A percentile compares a stretch with the other conserved stretches of the same genome.
Conservation (phyloP, 2,329 filamentous ascomycete species). For the Clonostachys rhizophaga region DNA sequence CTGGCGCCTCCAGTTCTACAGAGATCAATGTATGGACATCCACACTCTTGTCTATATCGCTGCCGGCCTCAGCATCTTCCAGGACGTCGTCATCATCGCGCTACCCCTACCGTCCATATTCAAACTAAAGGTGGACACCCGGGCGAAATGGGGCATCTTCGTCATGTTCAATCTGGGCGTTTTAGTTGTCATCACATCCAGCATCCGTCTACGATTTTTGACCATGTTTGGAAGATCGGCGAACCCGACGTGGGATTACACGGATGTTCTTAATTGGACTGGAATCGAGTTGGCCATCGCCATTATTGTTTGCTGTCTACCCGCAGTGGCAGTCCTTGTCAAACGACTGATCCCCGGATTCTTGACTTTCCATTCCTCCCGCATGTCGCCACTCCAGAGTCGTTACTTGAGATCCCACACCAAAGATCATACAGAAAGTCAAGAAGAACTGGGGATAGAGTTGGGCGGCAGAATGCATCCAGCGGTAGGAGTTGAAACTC, state of each 20-base stretch:
- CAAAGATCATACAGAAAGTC: no score
- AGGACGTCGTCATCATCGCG: slow-evolving; percentile 19
- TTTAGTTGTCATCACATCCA: slow-evolving; percentile 5
- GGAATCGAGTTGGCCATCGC: slow-evolving; percentile 33
- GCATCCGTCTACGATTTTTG: slow-evolving; percentile 19
- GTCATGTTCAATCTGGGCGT: slow-evolving; percentile 7
- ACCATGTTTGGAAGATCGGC: slow-evolving; percentile 19
- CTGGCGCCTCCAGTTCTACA: slow-evolving; percentile 7
- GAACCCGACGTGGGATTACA: slow-evolving; percentile 35
- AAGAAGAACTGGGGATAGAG: no score
- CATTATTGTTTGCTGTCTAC: slow-evolving; percentile 33
- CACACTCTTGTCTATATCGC: slow-evolving; percentile 30
- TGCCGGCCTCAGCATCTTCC: slow-evolving; percentile 33
- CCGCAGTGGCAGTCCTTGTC: slow-evolving; percentile 26
- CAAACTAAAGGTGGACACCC: slow-evolving; percentile 7
- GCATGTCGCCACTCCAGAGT: no score
- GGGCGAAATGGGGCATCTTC: slow-evolving; percentile 16
- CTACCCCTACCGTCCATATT: slow-evolving; percentile 26
- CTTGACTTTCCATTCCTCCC: no score
- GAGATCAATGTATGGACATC: slow-evolving; percentile 10
- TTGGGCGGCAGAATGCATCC: no score
- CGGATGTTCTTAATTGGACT: slow-evolving; percentile 32
- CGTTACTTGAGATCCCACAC: no score
- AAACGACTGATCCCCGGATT: slow-evolving; percentile 3
- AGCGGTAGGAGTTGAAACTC: no score